A percentile compares a stretch with the other conserved stretches of the same genome.
Evolutionary conservation across 805 yeast genomes (phyloP).

Genomic region (Alloascoidea hylecoeti): DNA sequence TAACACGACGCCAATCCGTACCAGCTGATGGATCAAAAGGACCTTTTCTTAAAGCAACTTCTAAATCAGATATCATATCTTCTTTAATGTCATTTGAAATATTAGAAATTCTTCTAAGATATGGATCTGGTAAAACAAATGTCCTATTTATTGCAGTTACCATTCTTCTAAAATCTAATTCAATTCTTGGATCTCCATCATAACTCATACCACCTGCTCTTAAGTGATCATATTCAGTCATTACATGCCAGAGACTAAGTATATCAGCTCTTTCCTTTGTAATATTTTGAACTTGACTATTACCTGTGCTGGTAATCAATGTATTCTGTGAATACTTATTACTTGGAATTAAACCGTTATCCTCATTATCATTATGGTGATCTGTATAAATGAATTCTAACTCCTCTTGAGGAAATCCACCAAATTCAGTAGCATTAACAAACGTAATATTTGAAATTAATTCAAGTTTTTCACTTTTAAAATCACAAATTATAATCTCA

Average conservation of each 20-base stretch:
- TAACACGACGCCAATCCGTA: conserved; percentile 42
- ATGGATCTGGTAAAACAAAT: conserved; percentile 32
- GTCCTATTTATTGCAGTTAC: conserved; percentile 41
- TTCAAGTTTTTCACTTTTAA: conserved; percentile 27
- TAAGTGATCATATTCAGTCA: conserved; percentile 28
- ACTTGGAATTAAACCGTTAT: neutral
- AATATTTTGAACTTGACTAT: conserved; percentile 11
- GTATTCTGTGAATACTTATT: conserved; percentile 1
- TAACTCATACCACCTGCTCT: conserved; percentile 31
- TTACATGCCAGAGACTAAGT: conserved; percentile 15
- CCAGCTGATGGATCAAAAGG: conserved; percentile 25
- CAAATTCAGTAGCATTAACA: conserved; percentile 19
- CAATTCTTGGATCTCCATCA: conserved; percentile 31
- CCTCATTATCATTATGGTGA: neutral
- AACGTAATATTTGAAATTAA: conserved; percentile 31
- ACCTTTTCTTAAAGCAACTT: conserved; percentile 13
- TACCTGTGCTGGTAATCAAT: conserved; percentile 1
- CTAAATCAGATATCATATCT: conserved; percentile 22
- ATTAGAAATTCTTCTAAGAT: conserved; percentile 20
- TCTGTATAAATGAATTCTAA: conserved; percentile 9
- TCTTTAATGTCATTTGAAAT: conserved; percentile 19
- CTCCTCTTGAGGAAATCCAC: conserved; percentile 23
- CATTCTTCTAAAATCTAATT: conserved; percentile 35
- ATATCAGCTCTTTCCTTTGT: conserved; percentile 12
- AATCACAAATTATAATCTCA: conserved; percentile 49